phyloP scores from a whole-genome alignment of 768 basidiomycete genomes.

The Mycena haematopus region DNA sequence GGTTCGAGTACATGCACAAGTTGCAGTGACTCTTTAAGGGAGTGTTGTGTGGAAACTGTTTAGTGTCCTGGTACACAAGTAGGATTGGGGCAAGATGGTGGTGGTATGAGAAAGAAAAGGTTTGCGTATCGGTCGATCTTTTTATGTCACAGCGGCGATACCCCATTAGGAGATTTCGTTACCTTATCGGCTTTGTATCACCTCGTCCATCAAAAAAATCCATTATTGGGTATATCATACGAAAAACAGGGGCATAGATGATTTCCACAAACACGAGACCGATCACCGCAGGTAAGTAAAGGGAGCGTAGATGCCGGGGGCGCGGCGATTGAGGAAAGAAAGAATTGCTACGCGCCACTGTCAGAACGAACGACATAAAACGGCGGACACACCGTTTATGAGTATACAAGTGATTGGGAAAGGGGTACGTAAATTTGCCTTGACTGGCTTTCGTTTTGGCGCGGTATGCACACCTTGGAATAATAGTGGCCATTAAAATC shows the following conservation, averaged over 20 bases:
- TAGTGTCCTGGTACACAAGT: neutral
- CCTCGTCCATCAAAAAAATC: too few relatives aligned
- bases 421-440: slow-evolving; percentile 15
- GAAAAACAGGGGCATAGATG: slow-evolving; percentile 12
- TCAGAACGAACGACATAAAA: neutral
- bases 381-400: slow-evolving; percentile 24
- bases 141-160: neutral
- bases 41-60: neutral
- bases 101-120: slow-evolving; percentile 2
- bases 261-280: slow-evolving; percentile 9
- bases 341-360: slow-evolving; percentile 12
- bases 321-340: slow-evolving; percentile 9
- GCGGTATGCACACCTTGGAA: neutral
- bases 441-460: slow-evolving; percentile 12
- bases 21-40: slow-evolving; percentile 44
- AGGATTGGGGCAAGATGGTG: neutral
- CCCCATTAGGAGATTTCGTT: neutral
- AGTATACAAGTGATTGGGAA: slow-evolving; percentile 25
- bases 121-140: neutral
- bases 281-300: slow-evolving; percentile 16
- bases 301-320: slow-evolving; percentile 23
- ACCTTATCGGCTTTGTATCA: slow-evolving; percentile 17
- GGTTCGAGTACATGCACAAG: slow-evolving; percentile 94
- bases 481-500: neutral
- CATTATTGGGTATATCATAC: slow-evolving; percentile 18